A percentile compares a stretch with the other conserved stretches of the same genome.
Conservation (phyloP, 495 filamentous ascomycete genomes). For the Xylaria telfairii region DNA sequence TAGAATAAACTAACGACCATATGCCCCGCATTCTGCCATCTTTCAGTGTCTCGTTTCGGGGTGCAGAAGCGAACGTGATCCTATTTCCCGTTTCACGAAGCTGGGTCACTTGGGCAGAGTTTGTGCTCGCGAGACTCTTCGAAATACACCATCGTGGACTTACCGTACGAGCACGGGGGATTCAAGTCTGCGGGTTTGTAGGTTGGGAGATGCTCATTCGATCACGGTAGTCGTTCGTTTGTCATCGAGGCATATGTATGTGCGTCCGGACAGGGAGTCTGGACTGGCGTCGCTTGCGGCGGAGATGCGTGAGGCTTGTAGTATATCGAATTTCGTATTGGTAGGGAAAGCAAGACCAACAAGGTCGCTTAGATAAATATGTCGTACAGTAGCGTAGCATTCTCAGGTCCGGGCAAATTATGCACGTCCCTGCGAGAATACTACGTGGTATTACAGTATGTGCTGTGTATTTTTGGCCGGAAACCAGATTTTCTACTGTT, state of each 20-base stretch:
- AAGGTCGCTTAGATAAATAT: not conserved
- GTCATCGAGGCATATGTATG: not conserved
- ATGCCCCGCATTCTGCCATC: not conserved
- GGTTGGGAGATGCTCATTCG: not conserved
- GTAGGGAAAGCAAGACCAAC: not conserved
- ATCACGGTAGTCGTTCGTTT: not conserved
- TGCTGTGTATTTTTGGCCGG: not conserved
- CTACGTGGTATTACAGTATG: slow-evolving; percentile 12
- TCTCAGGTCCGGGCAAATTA: slow-evolving; percentile 9
- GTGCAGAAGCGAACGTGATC: not conserved
- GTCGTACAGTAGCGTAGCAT: not conserved
- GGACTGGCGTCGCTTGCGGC: slow-evolving; percentile 1
- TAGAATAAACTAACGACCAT: not conserved
- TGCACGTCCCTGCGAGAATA: not conserved
- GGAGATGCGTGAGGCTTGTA: slow-evolving; percentile 6
- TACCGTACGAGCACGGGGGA: not conserved
- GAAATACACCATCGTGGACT: not conserved
- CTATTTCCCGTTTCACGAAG: slow-evolving; percentile 5
- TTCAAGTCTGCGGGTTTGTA: not conserved
- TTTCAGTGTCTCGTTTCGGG: not conserved
- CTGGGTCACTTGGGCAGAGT: not conserved
- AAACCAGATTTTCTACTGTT: not conserved
- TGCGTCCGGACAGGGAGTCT: not conserved
- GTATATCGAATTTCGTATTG: slow-evolving; percentile 8
- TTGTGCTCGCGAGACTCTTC: not conserved